Percentiles rank a stretch among this genome's conserved stretches.
Conservation (phyloP, 169 alveolate species). For the Cryptosporidium meleagridis region DNA sequence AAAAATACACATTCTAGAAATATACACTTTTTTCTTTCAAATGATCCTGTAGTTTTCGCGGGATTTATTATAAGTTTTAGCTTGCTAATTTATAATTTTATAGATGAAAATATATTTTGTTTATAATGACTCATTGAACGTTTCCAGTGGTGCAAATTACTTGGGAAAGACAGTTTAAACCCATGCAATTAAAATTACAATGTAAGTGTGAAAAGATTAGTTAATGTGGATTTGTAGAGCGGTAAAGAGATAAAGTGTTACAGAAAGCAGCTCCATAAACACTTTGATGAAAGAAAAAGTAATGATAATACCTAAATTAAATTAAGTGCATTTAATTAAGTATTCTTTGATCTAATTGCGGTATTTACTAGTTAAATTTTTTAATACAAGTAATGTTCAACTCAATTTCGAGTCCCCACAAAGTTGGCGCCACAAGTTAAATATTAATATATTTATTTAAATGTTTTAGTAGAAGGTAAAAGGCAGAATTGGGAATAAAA, state of each 20-base stretch:
- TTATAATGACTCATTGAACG: background rate
- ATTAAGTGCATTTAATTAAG: background rate
- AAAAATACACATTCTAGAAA: background rate
- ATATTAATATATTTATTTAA: background rate
- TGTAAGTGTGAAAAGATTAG: background rate
- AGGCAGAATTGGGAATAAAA: background rate
- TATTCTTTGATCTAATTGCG: background rate
- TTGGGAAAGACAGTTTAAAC: background rate
- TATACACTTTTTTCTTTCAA: no score
- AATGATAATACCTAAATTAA: no score
- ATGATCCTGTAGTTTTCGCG: no score
- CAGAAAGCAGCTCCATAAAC: background rate
- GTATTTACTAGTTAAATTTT: background rate
- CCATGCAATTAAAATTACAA: background rate
- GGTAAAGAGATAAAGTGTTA: background rate
- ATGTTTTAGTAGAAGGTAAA: background rate
- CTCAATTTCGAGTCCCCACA: constrained; percentile 48
- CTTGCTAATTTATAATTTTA: no score
- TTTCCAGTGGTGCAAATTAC: background rate
- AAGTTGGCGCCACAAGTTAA: constrained; percentile 3
- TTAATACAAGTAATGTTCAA: background rate
- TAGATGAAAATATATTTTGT: background rate
- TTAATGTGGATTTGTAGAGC: background rate
- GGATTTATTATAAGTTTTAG: background rate
- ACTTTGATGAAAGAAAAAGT: background rate